Conservation (phyloP, 352 stramenopile species). For the Aphanomyces astaci region DNA sequence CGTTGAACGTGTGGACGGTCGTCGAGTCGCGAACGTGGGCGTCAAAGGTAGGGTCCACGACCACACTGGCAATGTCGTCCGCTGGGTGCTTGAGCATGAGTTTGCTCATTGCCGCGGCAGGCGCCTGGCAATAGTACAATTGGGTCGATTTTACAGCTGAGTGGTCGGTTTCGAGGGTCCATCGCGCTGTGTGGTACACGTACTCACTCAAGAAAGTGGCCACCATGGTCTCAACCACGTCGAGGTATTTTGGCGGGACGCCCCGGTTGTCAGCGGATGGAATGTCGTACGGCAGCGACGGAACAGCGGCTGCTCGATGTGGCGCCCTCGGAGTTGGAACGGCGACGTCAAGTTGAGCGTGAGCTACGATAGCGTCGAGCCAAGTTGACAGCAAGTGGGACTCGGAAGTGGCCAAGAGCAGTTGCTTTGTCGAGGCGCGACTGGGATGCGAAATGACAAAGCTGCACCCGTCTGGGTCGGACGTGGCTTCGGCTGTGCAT, state of each 20-base stretch:
- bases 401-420: conserved; percentile 54
- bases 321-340: background rate
- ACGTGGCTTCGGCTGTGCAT: conserved; percentile 40
- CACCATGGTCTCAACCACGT: conserved; percentile 47
- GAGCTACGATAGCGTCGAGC: conserved; percentile 36
- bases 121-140: background rate
- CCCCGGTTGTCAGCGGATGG: conserved; percentile 31
- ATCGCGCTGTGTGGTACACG: background rate
- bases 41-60: background rate
- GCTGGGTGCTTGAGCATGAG: background rate
- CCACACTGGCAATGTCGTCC: background rate
- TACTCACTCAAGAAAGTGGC: background rate
- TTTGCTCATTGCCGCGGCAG: background rate
- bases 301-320: conserved; percentile 24
- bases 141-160: background rate
- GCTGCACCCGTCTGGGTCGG: conserved; percentile 64
- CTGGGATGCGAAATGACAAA: conserved; percentile 69
- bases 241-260: conserved; percentile 33
- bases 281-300: conserved; percentile 28
- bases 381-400: conserved; percentile 47
- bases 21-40: too few species aligned
- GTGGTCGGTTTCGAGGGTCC: background rate
- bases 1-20: conserved; percentile 35
- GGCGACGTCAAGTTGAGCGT: conserved; percentile 25
- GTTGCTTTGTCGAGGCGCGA: conserved; percentile 47